Base-by-base conservation (phyloP, 768 basidiomycete species). In the Xerocomus potaroensis region DNA sequence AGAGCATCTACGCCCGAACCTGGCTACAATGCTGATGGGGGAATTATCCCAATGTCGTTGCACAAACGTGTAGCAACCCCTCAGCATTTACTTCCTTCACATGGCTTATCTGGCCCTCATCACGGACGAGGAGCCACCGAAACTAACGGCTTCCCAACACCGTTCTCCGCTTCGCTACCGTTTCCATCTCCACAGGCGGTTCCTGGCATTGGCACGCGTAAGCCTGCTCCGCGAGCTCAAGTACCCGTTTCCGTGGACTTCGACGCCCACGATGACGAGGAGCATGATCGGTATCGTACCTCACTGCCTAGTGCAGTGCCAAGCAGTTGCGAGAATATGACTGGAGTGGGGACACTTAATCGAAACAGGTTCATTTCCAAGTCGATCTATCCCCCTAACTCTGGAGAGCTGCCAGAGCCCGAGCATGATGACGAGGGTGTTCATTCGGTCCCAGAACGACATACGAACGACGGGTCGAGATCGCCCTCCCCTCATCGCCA, bases 221-320 rank as follows among this genome's bases (percentile, higher is more conserved):
- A 86, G 58, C 78, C 77, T 18, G 79, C 79, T 19, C 84, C 82
- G 1, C 69, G 79, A 49, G 80, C 78, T 9, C 80, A 83, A 54
- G 63, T 84, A 5, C 82, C 84, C 1, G 71, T 79, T 10, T 81
- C 82, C 10, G 72, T 80, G 38, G 71, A 75, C 27, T 73, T 77
- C 35, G 60, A 65, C 41, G 62, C 62, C 11, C 65, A 55, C 15
- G 62, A 66, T 12, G 65, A 56, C 22, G 69, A 70, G 26, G 63
- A 66, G 46, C 62, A 55, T 36, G 57, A 45, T 34, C 61, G 56
- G 27, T 59, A 69, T 35, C 73, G 77, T 16, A 69, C 71, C 8
- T 64, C 76, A 43, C 62, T 80, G 22, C 77, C 81, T 3, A 83
- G 80, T 51, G 72, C 72, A 12, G 71, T 84, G 23, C 72, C 78